Base-by-base conservation (phyloP, 2,329 filamentous ascomycete species). In the Colletotrichum sp. region DNA sequence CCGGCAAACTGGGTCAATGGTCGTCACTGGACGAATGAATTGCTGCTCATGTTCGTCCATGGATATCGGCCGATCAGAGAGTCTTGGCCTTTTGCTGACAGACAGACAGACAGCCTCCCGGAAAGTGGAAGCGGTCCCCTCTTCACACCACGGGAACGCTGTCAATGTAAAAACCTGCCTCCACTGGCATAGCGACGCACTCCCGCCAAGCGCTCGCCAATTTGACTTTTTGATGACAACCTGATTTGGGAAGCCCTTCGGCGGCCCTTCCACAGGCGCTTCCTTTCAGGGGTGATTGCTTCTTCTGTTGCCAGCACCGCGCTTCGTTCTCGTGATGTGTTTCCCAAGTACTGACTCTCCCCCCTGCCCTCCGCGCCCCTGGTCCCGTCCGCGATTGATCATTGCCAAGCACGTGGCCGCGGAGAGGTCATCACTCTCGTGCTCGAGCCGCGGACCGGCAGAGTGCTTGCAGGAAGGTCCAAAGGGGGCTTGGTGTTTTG, bases 121-220 rank as follows among this genome's bases (percentile, higher is more conserved):
- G 57, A 8, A 44, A 30, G 64, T n/a, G 36, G 16, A 30, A 26
- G 55, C 26, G 21, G 26, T 18, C 16, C 64, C 44, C 52, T 44
- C 15, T 15, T 34, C 55, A 63, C 24, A 60, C 39, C 44, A 52
- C 44, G n/a, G 69, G 55, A 36, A 52, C 30, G 15, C 32, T 30
- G 67, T 24, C n/a, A 62, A 49, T 44, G 36, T 55, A 8, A 13
- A 52, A 52, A 49, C 18, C 15, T 30, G 44, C 26, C 24, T 70
- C 39, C 63, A 63, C 49, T 26, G 16, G 63, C 39, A 64, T 63
- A 26, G 63, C 39, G 16, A 57, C 55, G 62, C 59, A 30, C 34
- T 64, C 26, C 36, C 73, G 69, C 69, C 73, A 76, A 76, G 69
- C 73, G 63, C 24, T 72, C 69, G 30, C 26, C 39, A 62, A 63